Evolutionary conservation across 2,329 filamentous ascomycete genomes (phyloP), one percentile per base, ranked within the genome.

Genomic region (Coccinonectria pachysandricola): DNA sequence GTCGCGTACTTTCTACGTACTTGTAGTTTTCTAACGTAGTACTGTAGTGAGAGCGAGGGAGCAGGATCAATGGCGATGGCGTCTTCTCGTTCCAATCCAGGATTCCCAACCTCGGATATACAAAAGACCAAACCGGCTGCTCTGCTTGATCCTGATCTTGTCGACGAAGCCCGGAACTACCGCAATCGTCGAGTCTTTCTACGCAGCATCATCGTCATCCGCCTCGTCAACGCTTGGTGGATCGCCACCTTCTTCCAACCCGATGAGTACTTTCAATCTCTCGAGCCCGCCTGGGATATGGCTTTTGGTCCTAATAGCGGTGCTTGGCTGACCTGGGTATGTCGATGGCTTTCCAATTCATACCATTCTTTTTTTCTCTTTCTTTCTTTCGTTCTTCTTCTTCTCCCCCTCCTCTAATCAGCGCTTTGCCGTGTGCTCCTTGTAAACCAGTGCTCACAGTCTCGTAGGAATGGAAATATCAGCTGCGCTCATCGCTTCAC

Each of bases 241-340:
- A 64, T 92, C 31, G 65, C 72, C 39, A 96, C 91, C 12, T 98
- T 95, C 54, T 98, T 98, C 60, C 91, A 98, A 56, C 91, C 91
- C 15, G 91, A 98, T 61, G 91, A 98, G 56, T 96, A 84, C 62
- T 98, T 91, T 49, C 91, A 98, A 52, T 81, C 86, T 2, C 71
- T 96, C 22, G 91, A 98, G 60, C 88, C 91, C 27, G 91, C 91
- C 40, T 96, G 88, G 87, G 65, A 77, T 45, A 68, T 91, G 29
- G 81, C 82, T 3, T 95, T 94, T 64, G 87, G 87, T 12, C 48
- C 62, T 3, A 52, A 66, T 9, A 81, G 78, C 53, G 81, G 82
- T 36, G 84, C 88, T 15, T 98, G 88, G 84, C 68, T 95, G 46
- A 98, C 91, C 36, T 98, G 91, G 91, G 88, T 93, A 65, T 47